phyloP scores from a whole-genome alignment of 1,139 yeast genomes.

The Diutina catenulata region DNA sequence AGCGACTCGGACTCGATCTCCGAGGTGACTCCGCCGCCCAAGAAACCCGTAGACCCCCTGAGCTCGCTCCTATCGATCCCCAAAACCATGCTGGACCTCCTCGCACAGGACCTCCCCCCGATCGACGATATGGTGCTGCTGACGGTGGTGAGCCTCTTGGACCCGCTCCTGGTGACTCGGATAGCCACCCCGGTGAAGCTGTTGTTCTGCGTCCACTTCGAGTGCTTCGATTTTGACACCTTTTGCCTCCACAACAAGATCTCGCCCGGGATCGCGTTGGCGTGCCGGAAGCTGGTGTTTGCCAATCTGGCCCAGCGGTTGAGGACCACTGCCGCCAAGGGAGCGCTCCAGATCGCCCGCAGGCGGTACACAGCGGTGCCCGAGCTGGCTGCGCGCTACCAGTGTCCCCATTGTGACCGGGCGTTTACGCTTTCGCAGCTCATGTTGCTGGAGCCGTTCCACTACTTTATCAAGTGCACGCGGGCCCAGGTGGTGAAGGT shows the following conservation, averaged over 20 bases:
- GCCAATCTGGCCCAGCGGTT: no score
- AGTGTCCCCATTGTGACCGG: background rate
- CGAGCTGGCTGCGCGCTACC: background rate
- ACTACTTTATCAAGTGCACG: background rate
- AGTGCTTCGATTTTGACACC: conserved; percentile 34
- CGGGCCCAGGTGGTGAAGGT: background rate
- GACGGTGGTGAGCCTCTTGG: conserved; percentile 8
- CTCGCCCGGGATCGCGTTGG: conserved; percentile 19
- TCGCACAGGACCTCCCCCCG: background rate
- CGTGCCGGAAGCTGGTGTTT: no score
- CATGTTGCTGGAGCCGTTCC: background rate
- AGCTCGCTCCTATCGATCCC: no score
- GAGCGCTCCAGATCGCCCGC: no score
- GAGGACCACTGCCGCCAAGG: no score
- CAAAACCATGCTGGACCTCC: background rate
- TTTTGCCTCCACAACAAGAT: conserved; percentile 30
- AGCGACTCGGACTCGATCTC: no score
- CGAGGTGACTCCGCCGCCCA: no score
- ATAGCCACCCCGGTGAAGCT: conserved; percentile 32
- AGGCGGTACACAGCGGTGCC: no score
- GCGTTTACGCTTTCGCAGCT: background rate
- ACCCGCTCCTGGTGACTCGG: conserved; percentile 21
- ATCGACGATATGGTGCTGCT: background rate
- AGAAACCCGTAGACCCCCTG: no score
- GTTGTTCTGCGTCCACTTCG: conserved; percentile 27